Conservation (phyloP, 306 rosid genomes). For the Quercus bicolor region DNA sequence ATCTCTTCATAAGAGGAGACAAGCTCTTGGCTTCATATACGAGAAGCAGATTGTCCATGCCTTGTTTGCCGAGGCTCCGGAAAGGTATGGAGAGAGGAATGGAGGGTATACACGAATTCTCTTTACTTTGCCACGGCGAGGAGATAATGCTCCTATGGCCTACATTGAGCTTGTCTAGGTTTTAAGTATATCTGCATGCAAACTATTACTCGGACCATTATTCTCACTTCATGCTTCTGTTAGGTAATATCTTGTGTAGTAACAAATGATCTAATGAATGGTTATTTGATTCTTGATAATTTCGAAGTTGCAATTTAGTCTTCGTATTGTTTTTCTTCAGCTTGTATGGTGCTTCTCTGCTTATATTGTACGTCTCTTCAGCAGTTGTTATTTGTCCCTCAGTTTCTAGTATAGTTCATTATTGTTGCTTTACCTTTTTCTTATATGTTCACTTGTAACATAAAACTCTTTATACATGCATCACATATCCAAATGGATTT, state of each 20-base stretch:
- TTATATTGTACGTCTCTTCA: too few species aligned
- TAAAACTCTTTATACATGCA: too few species aligned
- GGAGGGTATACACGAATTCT: slow-evolving; percentile 91
- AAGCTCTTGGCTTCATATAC: slow-evolving; percentile 88
- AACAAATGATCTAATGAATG: neutral
- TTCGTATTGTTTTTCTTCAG: neutral
- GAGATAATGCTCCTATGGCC: slow-evolving; percentile 99
- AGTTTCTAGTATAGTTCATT: too few species aligned
- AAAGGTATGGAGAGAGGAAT: slow-evolving; percentile 87
- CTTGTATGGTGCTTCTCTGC: neutral
- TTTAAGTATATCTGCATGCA: neutral
- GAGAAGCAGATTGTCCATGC: slow-evolving; percentile 98
- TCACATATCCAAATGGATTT: too few species aligned
- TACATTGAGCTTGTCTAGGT: slow-evolving; percentile 90
- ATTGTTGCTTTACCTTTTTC: too few species aligned
- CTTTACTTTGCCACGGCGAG: slow-evolving; percentile 82
- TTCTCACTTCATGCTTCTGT: slow-evolving; percentile 11
- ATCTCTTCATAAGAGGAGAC: slow-evolving; percentile 95
- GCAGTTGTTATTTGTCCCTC: too few species aligned
- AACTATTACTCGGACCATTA: neutral
- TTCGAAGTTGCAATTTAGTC: neutral
- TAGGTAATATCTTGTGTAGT: slow-evolving; percentile 2
- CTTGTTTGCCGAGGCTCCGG: slow-evolving; percentile 81
- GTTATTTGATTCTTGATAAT: neutral
- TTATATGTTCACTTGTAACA: too few species aligned